These are phyloP conservation scores for Rhizopogon vulgaris DNA, from an alignment of 768 basidiomycete species.

Conservation along the genomic window DNA sequence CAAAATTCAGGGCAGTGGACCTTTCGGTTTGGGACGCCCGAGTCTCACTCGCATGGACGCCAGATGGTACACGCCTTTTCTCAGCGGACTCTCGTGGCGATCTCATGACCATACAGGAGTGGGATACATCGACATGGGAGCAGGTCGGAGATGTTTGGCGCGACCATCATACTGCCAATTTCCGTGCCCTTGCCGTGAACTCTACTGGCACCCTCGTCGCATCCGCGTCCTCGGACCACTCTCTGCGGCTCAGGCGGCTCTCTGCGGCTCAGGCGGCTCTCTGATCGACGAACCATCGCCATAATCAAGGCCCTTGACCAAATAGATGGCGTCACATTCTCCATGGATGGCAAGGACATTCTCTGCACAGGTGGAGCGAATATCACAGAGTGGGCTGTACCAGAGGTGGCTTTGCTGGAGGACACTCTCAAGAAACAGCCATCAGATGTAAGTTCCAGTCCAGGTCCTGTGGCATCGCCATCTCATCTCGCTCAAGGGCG, in stretches of 20 bases:
- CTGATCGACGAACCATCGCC: not conserved
- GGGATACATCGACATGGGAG: not conserved
- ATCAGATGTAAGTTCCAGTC: not conserved
- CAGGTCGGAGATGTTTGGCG: not conserved
- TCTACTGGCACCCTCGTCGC: not conserved
- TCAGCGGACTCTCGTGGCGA: not conserved
- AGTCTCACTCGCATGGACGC: too few species aligned
- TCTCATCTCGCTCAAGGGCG: not conserved
- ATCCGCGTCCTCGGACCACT: not conserved
- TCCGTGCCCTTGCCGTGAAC: not conserved
- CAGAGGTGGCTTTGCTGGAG: not conserved
- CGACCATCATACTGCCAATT: accelerated
- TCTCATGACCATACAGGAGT: not conserved
- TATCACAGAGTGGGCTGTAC: not conserved
- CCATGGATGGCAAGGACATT: not conserved
- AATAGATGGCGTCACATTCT: not conserved
- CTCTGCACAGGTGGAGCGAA: not conserved
- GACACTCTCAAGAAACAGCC: not conserved
- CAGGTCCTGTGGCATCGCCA: not conserved
- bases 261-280: not conserved
- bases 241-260: too few species aligned
- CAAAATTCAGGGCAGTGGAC: too few species aligned
- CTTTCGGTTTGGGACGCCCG: too few species aligned
- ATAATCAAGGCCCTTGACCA: not conserved
- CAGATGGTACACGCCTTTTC: too few species aligned